Evolutionary conservation across 441 rosid genomes (phyloP).

Genomic region (Gossypium aridum): DNA sequence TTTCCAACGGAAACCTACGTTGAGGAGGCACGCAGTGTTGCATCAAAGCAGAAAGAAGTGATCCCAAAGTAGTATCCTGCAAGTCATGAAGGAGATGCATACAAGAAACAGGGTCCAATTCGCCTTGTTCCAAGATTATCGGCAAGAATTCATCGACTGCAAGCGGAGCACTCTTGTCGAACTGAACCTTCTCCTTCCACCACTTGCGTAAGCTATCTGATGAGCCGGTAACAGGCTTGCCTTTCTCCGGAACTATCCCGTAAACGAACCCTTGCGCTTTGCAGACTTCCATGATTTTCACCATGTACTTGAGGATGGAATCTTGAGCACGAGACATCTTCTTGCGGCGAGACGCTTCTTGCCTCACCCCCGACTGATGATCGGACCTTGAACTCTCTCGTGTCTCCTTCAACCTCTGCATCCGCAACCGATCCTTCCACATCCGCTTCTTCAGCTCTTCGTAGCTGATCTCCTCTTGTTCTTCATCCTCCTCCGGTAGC

Average conservation of each 20-base stretch:
- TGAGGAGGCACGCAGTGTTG: constrained; percentile 61
- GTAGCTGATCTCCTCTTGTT: constrained; percentile 28
- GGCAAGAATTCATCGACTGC: constrained; percentile 30
- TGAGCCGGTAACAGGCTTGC: constrained; percentile 59
- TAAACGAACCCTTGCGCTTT: constrained; percentile 51
- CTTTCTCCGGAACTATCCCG: constrained; percentile 55
- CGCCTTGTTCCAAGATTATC: background rate
- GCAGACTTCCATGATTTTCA: constrained; percentile 65
- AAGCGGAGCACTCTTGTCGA: constrained; percentile 41
- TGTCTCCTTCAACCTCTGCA: constrained; percentile 40
- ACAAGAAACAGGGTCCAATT: constrained; percentile 25
- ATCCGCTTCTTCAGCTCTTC: constrained; percentile 65
- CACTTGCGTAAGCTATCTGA: constrained; percentile 55
- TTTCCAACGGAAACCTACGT: constrained; percentile 46
- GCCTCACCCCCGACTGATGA: constrained; percentile 16
- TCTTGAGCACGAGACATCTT: constrained; percentile 66
- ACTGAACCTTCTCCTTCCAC: constrained; percentile 60
- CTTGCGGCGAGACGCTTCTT: constrained; percentile 50
- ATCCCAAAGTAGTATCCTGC: constrained; percentile 59
- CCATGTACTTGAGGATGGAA: constrained; percentile 57
- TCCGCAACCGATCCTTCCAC: constrained; percentile 50
- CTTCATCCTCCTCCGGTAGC: background rate
- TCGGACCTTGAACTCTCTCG: background rate
- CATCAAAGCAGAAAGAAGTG: constrained; percentile 57
- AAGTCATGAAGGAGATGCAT: constrained; percentile 46